Base-by-base conservation (phyloP, 495 filamentous ascomycete genomes). In the Cercophora scortea region DNA sequence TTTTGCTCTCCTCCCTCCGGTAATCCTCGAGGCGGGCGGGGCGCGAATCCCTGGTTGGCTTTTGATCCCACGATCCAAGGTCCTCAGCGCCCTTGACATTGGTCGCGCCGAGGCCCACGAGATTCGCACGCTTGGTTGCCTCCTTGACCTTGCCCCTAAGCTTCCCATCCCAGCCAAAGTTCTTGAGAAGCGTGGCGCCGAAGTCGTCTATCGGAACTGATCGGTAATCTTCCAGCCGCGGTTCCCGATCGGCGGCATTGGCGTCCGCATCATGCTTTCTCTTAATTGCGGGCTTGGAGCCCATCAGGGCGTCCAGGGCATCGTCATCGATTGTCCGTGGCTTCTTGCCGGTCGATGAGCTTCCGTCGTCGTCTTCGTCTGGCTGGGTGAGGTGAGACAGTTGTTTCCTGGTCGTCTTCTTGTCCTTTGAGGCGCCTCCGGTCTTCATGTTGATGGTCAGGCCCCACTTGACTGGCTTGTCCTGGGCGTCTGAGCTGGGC, bases 141-240 rank as follows among this genome's bases (percentile, higher is more conserved):
- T 77, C 67, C 59, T 73, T 71, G 12, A 68, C 67, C 48, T 72
- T 74, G 51, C 47, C 77, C 60, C 35, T 79, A 76, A 62, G 79
- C 77, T 92, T 81, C 1, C 91, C 92, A 53, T 96, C 88, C 92
- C 91, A 96, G 5, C 93, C 93, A 83, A 96, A 94, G 10, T 89
- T 88, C 7, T 89, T 80, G 25, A 99, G 77, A 47, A 97, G 69
- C 3, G 88, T 89, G 18, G 88, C 84, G 34, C 92, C 93, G 60
- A 97, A 99, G 52, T 95, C 89, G 53, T 96, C 93, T 36, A 97
- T 89, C 0, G 94, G 92, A 10, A 95, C 80, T 4, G 84, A 81
- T 32, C 81, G 84, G 68, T 99, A 99, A 58, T 92, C 89, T 43
- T 89, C 89, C 18, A 93, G 71, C 0, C 80, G 85, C 3, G 90